phyloP scores from a whole-genome alignment of 768 basidiomycete species.

The Boletus fagicola region DNA sequence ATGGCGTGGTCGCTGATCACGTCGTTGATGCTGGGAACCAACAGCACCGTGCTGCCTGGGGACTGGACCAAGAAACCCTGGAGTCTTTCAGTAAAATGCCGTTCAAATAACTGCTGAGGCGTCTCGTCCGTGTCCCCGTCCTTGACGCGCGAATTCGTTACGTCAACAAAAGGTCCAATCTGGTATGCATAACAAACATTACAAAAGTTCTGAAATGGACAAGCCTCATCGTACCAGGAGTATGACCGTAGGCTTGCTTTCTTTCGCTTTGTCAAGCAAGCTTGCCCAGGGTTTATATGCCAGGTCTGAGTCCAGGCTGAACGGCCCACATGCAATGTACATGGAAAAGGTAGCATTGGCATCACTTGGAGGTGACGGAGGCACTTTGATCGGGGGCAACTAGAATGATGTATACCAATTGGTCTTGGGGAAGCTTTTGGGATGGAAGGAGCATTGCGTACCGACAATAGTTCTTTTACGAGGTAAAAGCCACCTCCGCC shows the following conservation, averaged over 20 bases:
- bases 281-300: slow-evolving; percentile 67
- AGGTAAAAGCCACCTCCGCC: slow-evolving; percentile 87
- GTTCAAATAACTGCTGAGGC: slow-evolving; percentile 66
- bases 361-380: slow-evolving; percentile 35
- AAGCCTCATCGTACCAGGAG: slow-evolving; percentile 56
- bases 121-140: slow-evolving; percentile 68
- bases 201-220: neutral
- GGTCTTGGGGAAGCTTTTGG: neutral
- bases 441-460: slow-evolving; percentile 38
- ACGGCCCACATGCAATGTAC: slow-evolving; percentile 82
- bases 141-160: slow-evolving; percentile 69
- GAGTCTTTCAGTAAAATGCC: slow-evolving; percentile 59
- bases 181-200: slow-evolving; percentile 31
- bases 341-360: slow-evolving; percentile 56
- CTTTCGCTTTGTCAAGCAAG: slow-evolving; percentile 60
- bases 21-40: slow-evolving; percentile 84
- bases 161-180: slow-evolving; percentile 92
- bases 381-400: slow-evolving; percentile 62
- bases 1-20: too few species aligned
- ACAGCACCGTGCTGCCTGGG: slow-evolving; percentile 67
- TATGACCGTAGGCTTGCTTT: slow-evolving; percentile 68
- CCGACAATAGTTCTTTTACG: slow-evolving; percentile 77
- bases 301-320: slow-evolving; percentile 75
- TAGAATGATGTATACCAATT: slow-evolving; percentile 26
- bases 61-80: slow-evolving; percentile 54